These are phyloP conservation scores for Botrytis elliptica DNA, from an alignment of 2,329 filamentous ascomycete species.

Conservation along the genomic window DNA sequence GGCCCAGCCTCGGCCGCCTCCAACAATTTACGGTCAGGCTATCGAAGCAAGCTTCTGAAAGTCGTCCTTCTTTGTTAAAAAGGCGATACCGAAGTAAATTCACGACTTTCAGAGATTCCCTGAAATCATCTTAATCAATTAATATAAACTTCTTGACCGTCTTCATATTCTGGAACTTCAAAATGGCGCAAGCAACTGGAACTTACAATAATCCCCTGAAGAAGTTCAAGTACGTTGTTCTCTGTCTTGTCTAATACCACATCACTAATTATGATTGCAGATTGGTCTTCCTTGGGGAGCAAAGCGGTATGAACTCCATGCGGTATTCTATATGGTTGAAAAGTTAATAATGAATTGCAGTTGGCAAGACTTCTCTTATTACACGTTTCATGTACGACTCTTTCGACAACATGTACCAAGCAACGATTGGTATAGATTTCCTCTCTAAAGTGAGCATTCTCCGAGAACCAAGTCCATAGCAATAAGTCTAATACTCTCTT, in stretches of 20 bases:
- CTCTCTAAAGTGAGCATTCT: conserved; percentile 76
- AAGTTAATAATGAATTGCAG: conserved; percentile 49
- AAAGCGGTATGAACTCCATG: conserved; percentile 73
- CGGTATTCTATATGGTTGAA: neutral
- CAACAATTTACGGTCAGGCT: conserved; percentile 16
- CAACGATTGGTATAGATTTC: conserved; percentile 98
- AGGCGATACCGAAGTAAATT: conserved; percentile 10
- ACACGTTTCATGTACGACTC: conserved; percentile 99
- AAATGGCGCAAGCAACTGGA: conserved; percentile 80
- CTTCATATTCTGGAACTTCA: conserved; percentile 35
- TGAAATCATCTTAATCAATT: conserved; percentile 14
- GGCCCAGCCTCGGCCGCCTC: conserved; percentile 14
- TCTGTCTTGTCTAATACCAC: neutral
- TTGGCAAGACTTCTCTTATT: conserved; percentile 97
- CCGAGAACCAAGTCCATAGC: conserved; percentile 12
- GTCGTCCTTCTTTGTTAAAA: conserved; percentile 21
- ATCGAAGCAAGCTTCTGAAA: conserved; percentile 8
- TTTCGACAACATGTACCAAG: conserved; percentile 99
- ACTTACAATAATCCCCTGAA: conserved; percentile 99
- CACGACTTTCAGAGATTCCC: conserved; percentile 18
- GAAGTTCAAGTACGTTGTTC: conserved; percentile 86
- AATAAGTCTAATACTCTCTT: conserved; percentile 27
- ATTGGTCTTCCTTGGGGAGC: conserved; percentile 95
- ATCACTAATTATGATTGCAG: conserved; percentile 47
- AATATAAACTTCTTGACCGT: conserved; percentile 15